Evolutionary conservation across 768 basidiomycete species (phyloP).

Genomic region (Hericium rajendrae): DNA sequence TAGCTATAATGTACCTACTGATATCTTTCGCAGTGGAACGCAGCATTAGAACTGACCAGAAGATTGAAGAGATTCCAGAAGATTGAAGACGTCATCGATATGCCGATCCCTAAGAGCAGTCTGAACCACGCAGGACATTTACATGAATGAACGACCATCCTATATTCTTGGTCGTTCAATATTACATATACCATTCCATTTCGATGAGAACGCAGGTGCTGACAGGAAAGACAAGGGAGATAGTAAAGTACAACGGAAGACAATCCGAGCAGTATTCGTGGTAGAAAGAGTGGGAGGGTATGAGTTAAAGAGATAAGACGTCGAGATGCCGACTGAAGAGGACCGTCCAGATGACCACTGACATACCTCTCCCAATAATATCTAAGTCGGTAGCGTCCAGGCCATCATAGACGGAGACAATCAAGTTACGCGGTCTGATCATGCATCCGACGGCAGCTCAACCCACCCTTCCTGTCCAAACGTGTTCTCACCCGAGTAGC

Average conservation of each 20-base stretch:
- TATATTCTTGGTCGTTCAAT: background rate
- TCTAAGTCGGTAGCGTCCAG: constrained; percentile 5
- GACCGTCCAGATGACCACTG: background rate
- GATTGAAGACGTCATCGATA: no score
- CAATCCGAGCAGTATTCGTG: constrained; percentile 12
- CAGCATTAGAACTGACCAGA: no score
- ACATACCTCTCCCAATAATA: background rate
- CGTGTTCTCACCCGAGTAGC: constrained; percentile 97
- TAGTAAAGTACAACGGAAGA: constrained; percentile 10
- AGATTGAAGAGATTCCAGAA: no score
- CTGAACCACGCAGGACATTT: no score
- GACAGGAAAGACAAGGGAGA: background rate
- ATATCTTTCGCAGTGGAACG: no score
- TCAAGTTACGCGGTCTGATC: background rate
- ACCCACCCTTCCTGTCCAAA: constrained; percentile 43
- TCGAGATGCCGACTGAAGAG: background rate
- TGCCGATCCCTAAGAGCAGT: no score
- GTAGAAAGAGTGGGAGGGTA: constrained; percentile 1
- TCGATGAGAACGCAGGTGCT: background rate
- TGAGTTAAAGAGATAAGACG: background rate
- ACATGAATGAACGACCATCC: no score
- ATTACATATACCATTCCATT: background rate
- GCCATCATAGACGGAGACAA: constrained; percentile 3
- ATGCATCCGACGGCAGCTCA: constrained; percentile 12
- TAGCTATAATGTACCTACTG: no score